Evolutionary conservation across 129 eudicot species (phyloP), one percentile per base, ranked within the genome.

Genomic region (Saussurea involucrata): DNA sequence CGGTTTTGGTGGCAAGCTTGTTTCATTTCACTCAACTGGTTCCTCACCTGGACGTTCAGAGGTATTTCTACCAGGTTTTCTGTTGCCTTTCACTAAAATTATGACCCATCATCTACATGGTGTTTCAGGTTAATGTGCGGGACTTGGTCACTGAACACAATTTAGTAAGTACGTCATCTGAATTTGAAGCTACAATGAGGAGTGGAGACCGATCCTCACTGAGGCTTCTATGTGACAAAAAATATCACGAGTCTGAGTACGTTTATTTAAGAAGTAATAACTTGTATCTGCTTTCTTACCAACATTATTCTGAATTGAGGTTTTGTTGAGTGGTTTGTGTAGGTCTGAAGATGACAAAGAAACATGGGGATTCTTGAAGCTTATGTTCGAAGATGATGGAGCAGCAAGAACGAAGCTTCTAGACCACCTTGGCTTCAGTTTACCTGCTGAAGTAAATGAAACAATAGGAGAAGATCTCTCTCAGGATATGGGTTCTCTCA

Each of bases 1-100:
- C 78, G 98, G 97, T 66, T 93, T 93, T 85, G 98, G 98, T 31
- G 97, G 98, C 67, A 93, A 90, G 87, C 97, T 93, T 80, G 89
- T 93, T 21, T 88, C 98, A 18, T 93, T 88, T 85, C 78, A 85
- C 77, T 82, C 91, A 57, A 66, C 83, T 32, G 91, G 89, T 33
- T 68, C 88, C 42, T 28, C 79, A 58, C 36, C 88, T 75, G 96
- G 86, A 60, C 76, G 83, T 78, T 90, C 98, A 61, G 97, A 93
- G 94, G 98, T 88, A 85, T 75, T 44, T 60, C 67, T 77, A 28
- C 49, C 28, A 49, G 17, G 21, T 69, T 78, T 36, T 65, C 61
- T 3, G n/a, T 68, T 72, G 15, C 12, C 46, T 64, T 85, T 18
- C 10, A 42, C 20, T 66, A 42, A 32, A 15, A 24, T 63, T 33